These are phyloP conservation scores for Fragosphaeria purpurea DNA, from an alignment of 2,329 filamentous ascomycete species.

Conservation along the genomic window DNA sequence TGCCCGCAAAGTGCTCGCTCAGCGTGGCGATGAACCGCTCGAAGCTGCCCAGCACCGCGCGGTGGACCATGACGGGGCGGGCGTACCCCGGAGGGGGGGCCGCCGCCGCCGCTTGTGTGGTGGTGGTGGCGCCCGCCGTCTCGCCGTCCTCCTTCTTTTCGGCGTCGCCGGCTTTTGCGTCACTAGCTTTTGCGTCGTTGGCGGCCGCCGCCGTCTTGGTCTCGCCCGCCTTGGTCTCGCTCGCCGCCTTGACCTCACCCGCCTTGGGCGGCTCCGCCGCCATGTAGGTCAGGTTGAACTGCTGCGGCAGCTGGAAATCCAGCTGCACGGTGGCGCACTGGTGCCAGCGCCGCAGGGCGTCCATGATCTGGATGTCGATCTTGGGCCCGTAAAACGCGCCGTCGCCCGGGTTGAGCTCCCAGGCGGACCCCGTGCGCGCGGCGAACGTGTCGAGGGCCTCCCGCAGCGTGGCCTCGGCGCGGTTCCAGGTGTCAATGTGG, in stretches of 20 bases:
- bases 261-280: constrained; percentile 17
- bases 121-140: constrained; percentile 25
- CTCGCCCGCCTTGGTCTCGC: background rate
- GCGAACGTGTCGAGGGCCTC: constrained; percentile 72
- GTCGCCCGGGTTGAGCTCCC: constrained; percentile 89
- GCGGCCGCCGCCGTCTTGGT: constrained; percentile 2
- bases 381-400: constrained; percentile 98
- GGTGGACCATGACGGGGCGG: constrained; percentile 78
- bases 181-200: background rate
- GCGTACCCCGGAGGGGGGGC: constrained; percentile 60
- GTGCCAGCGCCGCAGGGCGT: constrained; percentile 69
- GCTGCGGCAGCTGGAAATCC: constrained; percentile 56
- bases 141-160: constrained; percentile 23
- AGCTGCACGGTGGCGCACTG: constrained; percentile 90
- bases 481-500: constrained; percentile 77
- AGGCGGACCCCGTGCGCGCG: constrained; percentile 45
- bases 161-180: background rate
- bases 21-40: constrained; percentile 62
- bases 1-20: constrained; percentile 75
- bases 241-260: background rate
- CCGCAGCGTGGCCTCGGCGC: constrained; percentile 72
- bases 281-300: constrained; percentile 16
- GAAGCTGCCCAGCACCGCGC: constrained; percentile 65
- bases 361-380: constrained; percentile 91
- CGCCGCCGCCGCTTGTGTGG: constrained; percentile 19